Percentiles rank a stretch among this genome's conserved stretches.
These are phyloP conservation scores for Hypoxylon rickii DNA, from an alignment of 495 filamentous ascomycete species.

Conservation along the genomic window DNA sequence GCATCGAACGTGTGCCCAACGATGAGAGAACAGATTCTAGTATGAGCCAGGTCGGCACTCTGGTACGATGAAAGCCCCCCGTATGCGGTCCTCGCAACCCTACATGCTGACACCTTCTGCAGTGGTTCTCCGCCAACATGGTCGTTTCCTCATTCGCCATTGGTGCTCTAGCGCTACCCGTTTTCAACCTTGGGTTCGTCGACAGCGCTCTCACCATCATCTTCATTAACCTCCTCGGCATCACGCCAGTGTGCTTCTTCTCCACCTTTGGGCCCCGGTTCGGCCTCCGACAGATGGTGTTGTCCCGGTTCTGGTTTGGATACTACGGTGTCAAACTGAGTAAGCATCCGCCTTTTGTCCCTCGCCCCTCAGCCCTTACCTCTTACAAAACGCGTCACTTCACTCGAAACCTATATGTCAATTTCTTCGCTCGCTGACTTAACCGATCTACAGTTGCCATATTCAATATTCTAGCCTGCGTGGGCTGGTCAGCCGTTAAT, in stretches of 20 bases:
- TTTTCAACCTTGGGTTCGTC: slow-evolving; percentile 73
- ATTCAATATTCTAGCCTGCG: slow-evolving; percentile 76
- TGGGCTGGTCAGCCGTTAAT: slow-evolving; percentile 79
- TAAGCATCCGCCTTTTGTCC: slow-evolving; percentile 51
- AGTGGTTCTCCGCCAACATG: slow-evolving; percentile 89
- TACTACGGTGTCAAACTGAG: slow-evolving; percentile 72
- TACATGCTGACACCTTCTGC: slow-evolving; percentile 7
- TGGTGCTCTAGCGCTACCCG: slow-evolving; percentile 68
- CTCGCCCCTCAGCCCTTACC: no score
- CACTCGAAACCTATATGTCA: not conserved
- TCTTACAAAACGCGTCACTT: not conserved
- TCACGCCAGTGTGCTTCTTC: slow-evolving; percentile 78
- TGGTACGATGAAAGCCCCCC: slow-evolving; percentile 58
- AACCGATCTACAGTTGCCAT: slow-evolving; percentile 58
- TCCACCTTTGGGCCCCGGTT: slow-evolving; percentile 78
- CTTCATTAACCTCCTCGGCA: slow-evolving; percentile 78
- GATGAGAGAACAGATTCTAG: slow-evolving; percentile 71
- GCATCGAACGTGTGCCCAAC: slow-evolving; percentile 79
- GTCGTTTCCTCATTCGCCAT: slow-evolving; percentile 82
- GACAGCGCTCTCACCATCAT: slow-evolving; percentile 77
- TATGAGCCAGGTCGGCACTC: slow-evolving; percentile 70
- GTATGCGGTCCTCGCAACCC: not conserved
- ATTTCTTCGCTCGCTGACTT: slow-evolving; percentile 12
- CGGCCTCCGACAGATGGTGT: slow-evolving; percentile 82
- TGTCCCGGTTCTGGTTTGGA: slow-evolving; percentile 83